Evolutionary conservation across 768 basidiomycete genomes (phyloP), one percentile per base, ranked within the genome.

Genomic region (Coprinopsis cinerea): DNA sequence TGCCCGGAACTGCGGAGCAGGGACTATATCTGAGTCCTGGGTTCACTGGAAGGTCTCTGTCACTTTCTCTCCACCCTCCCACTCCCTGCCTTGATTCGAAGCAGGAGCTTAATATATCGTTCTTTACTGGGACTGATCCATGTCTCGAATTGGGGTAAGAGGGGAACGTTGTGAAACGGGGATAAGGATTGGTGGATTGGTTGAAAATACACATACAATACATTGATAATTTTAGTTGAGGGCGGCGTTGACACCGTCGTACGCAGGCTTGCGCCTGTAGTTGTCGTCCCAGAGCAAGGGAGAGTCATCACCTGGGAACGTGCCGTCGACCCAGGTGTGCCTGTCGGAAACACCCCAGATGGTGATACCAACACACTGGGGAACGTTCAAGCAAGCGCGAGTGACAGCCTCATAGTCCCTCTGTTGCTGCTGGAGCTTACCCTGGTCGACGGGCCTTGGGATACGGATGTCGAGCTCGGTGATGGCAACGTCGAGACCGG

Each of bases 391-490:
- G 59, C 83, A 85, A 11, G 79, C 76, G n/a, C 62, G 51, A 47
- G 83, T 70, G 37, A 83, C 75, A 23, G 68, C 72, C 61, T 73
- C 63, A 55, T 82, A 85, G 59, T 85, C 82, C 52, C 64, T 67
- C 57, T 74, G 67, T 58, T 85, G 81, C 58, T 82, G 79, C 25
- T 64, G 67, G 26, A 78, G 67, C 27, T 74, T 64, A 1, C 73
- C 74, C 6, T 61, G 54, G 2, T 78, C 79, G 11, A 66, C 71
- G 13, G 81, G 82, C 10, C 78, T 65, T 6, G 69, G 70, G 70
- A 82, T 80, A 43, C 82, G 71, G 56, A 79, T 79, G 58, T 85
- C 83, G 42, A 85, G 73, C 59, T 84, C 83, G 2, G 83, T 85
- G 55, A 84, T 76, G 9, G 82, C 82, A 22, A 84, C 77, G 55